Conservation (phyloP, 2,329 filamentous ascomycete genomes). For the Arthrobotrys sphaeroides region DNA sequence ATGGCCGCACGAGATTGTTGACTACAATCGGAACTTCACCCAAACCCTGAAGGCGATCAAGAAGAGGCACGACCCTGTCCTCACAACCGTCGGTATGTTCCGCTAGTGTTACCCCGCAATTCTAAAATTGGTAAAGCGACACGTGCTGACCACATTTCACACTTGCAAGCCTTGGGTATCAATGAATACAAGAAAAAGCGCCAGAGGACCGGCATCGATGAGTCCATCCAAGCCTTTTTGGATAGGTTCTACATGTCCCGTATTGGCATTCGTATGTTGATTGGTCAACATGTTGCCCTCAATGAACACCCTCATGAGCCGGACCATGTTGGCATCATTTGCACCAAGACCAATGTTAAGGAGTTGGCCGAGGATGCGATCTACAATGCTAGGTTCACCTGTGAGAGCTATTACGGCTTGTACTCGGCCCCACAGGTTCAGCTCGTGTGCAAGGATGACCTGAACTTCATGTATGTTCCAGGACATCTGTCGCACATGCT, state of each 20-base stretch:
- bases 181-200: constrained; percentile 96
- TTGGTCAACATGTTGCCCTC: constrained; percentile 96
- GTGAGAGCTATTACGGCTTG: constrained; percentile 96
- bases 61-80: constrained; percentile 92
- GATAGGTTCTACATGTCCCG: constrained; percentile 99
- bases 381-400: constrained; percentile 98
- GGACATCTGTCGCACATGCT: constrained; percentile 99
- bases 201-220: constrained; percentile 97
- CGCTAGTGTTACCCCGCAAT: neutral
- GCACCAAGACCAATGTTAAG: constrained; percentile 95
- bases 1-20: constrained; percentile 92
- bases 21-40: constrained; percentile 92
- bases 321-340: constrained; percentile 97
- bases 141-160: constrained; percentile 13
- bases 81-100: constrained; percentile 78
- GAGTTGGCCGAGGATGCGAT: constrained; percentile 97
- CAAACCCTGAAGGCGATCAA: constrained; percentile 93
- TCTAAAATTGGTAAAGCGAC: neutral
- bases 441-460: constrained; percentile 89
- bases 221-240: constrained; percentile 95
- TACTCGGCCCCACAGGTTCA: constrained; percentile 97
- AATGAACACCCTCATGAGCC: constrained; percentile 91
- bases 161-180: constrained; percentile 79
- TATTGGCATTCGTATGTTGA: constrained; percentile 98
- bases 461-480: constrained; percentile 99